Conservation (phyloP, 345 rosid species). For the Eutrema yunnanense region DNA sequence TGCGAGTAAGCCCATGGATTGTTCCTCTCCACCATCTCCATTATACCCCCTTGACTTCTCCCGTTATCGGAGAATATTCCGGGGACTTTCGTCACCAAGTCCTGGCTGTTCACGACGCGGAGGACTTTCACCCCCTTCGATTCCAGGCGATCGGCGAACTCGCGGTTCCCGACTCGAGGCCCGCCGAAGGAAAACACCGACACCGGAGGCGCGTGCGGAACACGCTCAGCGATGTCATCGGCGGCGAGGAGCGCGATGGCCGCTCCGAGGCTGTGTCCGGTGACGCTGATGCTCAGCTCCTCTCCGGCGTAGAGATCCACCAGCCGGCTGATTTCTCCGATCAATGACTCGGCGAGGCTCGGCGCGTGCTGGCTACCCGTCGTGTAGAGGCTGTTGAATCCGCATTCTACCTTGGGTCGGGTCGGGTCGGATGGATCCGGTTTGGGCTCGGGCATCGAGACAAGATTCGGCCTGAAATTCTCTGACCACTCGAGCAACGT, state of each 20-base stretch:
- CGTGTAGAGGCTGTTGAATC: slow-evolving; percentile 67
- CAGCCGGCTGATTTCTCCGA: slow-evolving; percentile 46
- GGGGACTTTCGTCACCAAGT: slow-evolving; percentile 74
- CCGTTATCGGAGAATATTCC: slow-evolving; percentile 43
- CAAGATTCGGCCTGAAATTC: slow-evolving; percentile 62
- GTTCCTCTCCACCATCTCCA: slow-evolving; percentile 38
- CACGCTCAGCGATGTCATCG: slow-evolving; percentile 52
- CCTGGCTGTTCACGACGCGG: slow-evolving; percentile 79
- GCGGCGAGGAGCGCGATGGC: slow-evolving; percentile 79
- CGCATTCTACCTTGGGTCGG: slow-evolving; percentile 70
- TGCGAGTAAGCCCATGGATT: slow-evolving; percentile 62
- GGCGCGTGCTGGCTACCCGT: slow-evolving; percentile 46
- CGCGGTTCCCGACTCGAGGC: slow-evolving; percentile 75
- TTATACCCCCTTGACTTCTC: slow-evolving; percentile 20
- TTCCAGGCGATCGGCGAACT: slow-evolving; percentile 38
- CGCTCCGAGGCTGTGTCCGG: slow-evolving; percentile 95
- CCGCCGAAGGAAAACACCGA: slow-evolving; percentile 92
- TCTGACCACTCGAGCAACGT: slow-evolving; percentile 98
- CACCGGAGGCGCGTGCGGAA: slow-evolving; percentile 40
- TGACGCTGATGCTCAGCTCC: slow-evolving; percentile 70
- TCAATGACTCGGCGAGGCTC: slow-evolving; percentile 54
- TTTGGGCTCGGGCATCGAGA: slow-evolving; percentile 29
- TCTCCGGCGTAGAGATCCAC: slow-evolving; percentile 56
- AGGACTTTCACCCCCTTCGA: slow-evolving; percentile 59
- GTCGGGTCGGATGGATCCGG: slow-evolving; percentile 9